Evolutionary conservation across 345 rosid genomes (phyloP).

Genomic region (Eucalyptus victrix): DNA sequence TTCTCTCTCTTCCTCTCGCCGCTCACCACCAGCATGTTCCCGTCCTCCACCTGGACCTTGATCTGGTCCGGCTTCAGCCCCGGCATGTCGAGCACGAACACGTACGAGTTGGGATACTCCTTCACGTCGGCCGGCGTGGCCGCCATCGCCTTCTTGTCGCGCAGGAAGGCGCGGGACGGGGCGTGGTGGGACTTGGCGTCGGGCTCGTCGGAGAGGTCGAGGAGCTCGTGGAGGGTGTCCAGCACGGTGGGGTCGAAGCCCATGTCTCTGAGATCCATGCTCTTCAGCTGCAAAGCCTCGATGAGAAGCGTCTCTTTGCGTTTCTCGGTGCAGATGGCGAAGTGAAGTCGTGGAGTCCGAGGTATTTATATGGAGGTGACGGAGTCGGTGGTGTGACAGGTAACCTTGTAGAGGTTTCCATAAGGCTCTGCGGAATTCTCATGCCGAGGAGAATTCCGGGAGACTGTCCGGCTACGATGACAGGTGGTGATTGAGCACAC

Average conservation of each 20-base stretch:
- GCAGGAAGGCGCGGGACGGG: slow-evolving; percentile 1
- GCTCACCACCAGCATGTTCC: slow-evolving; percentile 1
- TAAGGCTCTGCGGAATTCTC: not conserved
- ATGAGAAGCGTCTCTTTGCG: not conserved
- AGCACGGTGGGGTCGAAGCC: not conserved
- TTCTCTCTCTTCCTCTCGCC: slow-evolving; percentile 11
- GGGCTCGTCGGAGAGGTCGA: not conserved
- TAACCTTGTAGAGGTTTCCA: not conserved
- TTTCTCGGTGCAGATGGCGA: not conserved
- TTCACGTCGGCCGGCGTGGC: slow-evolving; percentile 1
- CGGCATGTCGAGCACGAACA: slow-evolving; percentile 6
- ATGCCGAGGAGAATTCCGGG: not conserved
- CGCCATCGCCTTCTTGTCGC: slow-evolving; percentile 11
- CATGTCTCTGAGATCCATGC: not conserved
- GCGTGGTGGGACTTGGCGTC: not conserved
- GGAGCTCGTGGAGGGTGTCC: not conserved
- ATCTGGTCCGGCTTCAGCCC: slow-evolving; percentile 6
- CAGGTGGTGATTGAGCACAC: not conserved
- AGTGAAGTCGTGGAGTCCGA: not conserved
- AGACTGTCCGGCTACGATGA: not conserved
- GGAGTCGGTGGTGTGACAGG: not conserved
- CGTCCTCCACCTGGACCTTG: slow-evolving; percentile 9
- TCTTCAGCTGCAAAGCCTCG: not conserved
- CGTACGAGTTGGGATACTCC: slow-evolving; percentile 5
- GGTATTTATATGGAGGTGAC: not conserved